These are phyloP conservation scores for Lumnitzera littorea DNA, from an alignment of 345 rosid species.

Conservation along the genomic window DNA sequence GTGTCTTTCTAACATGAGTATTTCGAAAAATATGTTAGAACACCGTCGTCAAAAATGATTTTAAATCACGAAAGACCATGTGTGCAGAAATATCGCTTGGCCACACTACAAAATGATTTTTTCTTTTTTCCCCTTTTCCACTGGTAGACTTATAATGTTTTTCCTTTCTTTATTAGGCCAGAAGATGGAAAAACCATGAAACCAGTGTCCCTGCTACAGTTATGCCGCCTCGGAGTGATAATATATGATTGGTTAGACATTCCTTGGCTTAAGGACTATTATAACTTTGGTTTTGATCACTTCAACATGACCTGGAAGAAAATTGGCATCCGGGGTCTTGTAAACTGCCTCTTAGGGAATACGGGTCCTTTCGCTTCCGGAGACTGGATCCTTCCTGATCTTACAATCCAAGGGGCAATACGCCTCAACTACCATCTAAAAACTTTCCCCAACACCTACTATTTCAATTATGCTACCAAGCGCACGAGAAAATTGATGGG, in stretches of 20 bases:
- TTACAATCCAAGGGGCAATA: slow-evolving; percentile 82
- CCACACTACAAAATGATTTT: no score
- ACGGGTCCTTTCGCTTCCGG: slow-evolving; percentile 74
- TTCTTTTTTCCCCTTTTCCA: neutral
- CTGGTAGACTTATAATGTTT: neutral
- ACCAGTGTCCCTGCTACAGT: slow-evolving; percentile 65
- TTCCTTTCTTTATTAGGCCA: slow-evolving; percentile 39
- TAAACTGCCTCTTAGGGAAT: slow-evolving; percentile 62
- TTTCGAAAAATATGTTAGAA: no score
- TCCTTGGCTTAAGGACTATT: slow-evolving; percentile 70
- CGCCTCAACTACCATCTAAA: slow-evolving; percentile 43
- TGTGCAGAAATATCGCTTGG: neutral
- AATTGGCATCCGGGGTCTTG: slow-evolving; percentile 58
- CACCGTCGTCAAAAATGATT: no score
- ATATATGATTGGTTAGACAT: slow-evolving; percentile 94
- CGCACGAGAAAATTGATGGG: slow-evolving; percentile 60
- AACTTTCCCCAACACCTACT: slow-evolving; percentile 72
- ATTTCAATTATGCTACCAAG: slow-evolving; percentile 91
- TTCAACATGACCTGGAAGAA: slow-evolving; percentile 76
- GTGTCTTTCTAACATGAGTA: no score
- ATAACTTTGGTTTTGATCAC: slow-evolving; percentile 94
- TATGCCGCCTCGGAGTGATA: slow-evolving; percentile 73
- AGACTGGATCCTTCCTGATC: slow-evolving; percentile 96
- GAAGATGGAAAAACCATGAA: slow-evolving; percentile 78
- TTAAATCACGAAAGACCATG: no score